Percentiles rank a stretch among this genome's conserved stretches.
These are phyloP conservation scores for Naegleria gruberi DNA, from an alignment of 208 protist genomes.

Conservation along the genomic window DNA sequence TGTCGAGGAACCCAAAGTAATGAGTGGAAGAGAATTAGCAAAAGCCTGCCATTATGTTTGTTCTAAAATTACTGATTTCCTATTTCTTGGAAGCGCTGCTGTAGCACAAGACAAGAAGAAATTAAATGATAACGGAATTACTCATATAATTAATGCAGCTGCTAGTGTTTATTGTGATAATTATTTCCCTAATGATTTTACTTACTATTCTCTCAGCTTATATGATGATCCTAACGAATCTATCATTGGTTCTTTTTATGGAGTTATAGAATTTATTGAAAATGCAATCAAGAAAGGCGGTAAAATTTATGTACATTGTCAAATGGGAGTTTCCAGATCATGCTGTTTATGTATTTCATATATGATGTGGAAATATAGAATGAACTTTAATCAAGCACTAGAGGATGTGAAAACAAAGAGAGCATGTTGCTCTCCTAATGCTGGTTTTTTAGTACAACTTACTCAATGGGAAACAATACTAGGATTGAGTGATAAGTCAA, in stretches of 20 bases:
- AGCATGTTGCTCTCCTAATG: background rate
- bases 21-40: background rate
- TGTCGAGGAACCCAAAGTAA: background rate
- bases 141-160: background rate
- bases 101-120: background rate
- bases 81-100: background rate
- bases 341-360: background rate
- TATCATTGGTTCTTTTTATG: background rate
- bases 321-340: background rate
- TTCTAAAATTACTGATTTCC: background rate
- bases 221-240: background rate
- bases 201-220: background rate
- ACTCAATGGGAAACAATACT: constrained; percentile 12
- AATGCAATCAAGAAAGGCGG: constrained; percentile 21
- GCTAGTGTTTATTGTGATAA: constrained; percentile 5
- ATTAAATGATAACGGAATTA: background rate
- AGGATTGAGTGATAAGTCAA: background rate
- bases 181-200: background rate
- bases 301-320: constrained; percentile 21
- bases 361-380: constrained; percentile 18
- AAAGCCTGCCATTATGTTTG: background rate
- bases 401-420: constrained; percentile 10
- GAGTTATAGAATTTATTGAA: constrained; percentile 13
- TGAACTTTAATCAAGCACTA: background rate
- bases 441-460: constrained; percentile 12